Evolutionary conservation across 2,329 filamentous ascomycete genomes (phyloP).

Genomic region (Arthroderma sp.): DNA sequence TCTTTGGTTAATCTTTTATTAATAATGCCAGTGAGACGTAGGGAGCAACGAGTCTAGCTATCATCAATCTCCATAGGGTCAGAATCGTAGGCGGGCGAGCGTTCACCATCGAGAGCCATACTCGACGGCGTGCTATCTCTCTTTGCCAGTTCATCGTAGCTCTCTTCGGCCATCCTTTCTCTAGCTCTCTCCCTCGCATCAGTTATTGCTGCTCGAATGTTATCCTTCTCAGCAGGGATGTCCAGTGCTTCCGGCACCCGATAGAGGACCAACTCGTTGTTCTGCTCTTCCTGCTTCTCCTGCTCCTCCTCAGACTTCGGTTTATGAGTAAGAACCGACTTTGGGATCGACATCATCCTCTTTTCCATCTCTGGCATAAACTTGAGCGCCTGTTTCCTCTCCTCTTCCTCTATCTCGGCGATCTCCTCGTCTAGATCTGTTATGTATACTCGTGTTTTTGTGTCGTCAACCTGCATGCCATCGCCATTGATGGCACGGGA

Average conservation of each 20-base stretch:
- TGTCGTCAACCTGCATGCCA: conserved; percentile 74
- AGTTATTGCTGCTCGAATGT: conserved; percentile 67
- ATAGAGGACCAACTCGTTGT: conserved; percentile 68
- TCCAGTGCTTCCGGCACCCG: conserved; percentile 63
- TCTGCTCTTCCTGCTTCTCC: conserved; percentile 24
- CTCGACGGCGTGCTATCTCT: conserved; percentile 1
- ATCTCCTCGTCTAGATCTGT: conserved; percentile 83
- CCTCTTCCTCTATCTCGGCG: conserved; percentile 50
- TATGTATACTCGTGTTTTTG: conserved; percentile 79
- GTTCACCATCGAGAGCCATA: background rate
- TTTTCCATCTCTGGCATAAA: conserved; percentile 81
- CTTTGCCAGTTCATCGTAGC: conserved; percentile 20
- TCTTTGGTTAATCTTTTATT: too few relatives aligned
- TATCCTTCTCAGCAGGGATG: conserved; percentile 61
- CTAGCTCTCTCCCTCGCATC: conserved; percentile 61
- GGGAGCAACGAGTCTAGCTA: background rate
- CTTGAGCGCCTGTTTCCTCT: conserved; percentile 51
- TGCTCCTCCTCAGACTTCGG: conserved; percentile 27
- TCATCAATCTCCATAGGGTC: conserved; percentile 25
- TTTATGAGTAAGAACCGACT: conserved; percentile 47
- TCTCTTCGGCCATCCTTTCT: conserved; percentile 32
- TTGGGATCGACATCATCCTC: conserved; percentile 60
- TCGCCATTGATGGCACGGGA: conserved; percentile 34
- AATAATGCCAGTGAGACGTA: background rate
- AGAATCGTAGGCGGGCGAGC: conserved; percentile 8